These are phyloP conservation scores for Fraxinus sp. DNA, from an alignment of 305 asterid genomes.

Conservation along the genomic window DNA sequence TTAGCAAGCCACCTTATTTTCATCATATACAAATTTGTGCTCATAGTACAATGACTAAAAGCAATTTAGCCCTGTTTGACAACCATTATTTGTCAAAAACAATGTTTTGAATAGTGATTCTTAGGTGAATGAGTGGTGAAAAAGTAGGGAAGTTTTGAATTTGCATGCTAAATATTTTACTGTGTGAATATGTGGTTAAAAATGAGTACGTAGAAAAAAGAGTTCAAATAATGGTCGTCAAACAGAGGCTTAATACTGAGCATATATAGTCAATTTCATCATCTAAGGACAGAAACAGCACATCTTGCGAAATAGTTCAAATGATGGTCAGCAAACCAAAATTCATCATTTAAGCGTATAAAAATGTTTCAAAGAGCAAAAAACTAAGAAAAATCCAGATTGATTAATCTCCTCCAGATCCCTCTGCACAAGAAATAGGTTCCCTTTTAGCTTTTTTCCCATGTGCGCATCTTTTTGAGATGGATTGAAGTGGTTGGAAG, in stretches of 20 bases:
- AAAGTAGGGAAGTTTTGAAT: not conserved
- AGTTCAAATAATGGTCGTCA: not conserved
- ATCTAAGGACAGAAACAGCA: conserved; percentile 4
- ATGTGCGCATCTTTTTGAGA: not conserved
- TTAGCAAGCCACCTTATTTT: not conserved
- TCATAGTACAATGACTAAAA: not conserved
- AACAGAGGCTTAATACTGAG: not conserved
- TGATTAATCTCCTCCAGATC: not conserved
- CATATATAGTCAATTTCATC: not conserved
- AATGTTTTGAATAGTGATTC: not conserved
- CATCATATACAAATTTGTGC: not conserved
- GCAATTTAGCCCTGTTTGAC: not conserved
- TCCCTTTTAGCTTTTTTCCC: not conserved
- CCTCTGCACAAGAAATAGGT: not conserved
- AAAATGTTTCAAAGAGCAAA: not conserved
- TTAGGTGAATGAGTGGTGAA: not conserved
- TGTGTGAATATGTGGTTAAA: not conserved
- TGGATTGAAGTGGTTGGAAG: not conserved
- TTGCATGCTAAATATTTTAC: not conserved
- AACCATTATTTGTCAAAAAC: not conserved
- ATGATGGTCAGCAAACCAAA: not conserved
- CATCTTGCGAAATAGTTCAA: not conserved
- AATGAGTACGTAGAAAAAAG: not conserved
- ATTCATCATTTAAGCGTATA: not conserved
- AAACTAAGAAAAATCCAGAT: not conserved